Conservation (phyloP, 192 early-diverging fungal genomes). For the Piromyces sp. region DNA sequence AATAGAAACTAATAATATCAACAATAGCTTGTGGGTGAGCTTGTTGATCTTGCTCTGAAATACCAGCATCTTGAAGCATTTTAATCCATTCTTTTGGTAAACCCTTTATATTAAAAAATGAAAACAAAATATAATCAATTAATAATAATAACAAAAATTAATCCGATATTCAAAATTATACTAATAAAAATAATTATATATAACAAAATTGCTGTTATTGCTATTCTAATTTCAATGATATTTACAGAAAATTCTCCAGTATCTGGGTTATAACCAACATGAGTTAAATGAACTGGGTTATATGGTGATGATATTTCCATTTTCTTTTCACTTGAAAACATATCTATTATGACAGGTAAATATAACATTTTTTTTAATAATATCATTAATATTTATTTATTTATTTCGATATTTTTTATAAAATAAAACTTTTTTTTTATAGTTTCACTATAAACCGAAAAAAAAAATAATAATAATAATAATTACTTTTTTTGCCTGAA, state of each 20-base stretch:
- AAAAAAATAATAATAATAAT: too few relatives aligned
- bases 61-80: conserved; percentile 81
- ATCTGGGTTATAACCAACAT: conserved; percentile 92
- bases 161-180: too few relatives aligned
- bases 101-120: conserved; percentile 34
- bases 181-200: too few relatives aligned
- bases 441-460: too few relatives aligned
- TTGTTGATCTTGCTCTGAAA: conserved; percentile 82
- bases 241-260: conserved; percentile 83
- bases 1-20: conserved; percentile 71
- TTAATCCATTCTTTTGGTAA: conserved; percentile 85
- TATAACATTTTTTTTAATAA: not conserved
- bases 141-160: too few relatives aligned
- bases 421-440: too few relatives aligned
- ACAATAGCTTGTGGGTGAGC: conserved; percentile 77
- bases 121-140: not conserved
- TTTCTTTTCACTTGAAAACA: conserved; percentile 30
- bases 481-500: not conserved
- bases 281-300: conserved; percentile 91
- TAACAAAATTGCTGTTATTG: too few relatives aligned
- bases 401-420: too few relatives aligned
- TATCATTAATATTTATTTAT: too few relatives aligned
- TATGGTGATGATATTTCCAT: conserved; percentile 86
- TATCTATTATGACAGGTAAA: not conserved
- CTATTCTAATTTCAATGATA: too few relatives aligned